These are phyloP conservation scores for Zarea fungicola DNA, from an alignment of 2,329 filamentous ascomycete genomes.

Conservation along the genomic window DNA sequence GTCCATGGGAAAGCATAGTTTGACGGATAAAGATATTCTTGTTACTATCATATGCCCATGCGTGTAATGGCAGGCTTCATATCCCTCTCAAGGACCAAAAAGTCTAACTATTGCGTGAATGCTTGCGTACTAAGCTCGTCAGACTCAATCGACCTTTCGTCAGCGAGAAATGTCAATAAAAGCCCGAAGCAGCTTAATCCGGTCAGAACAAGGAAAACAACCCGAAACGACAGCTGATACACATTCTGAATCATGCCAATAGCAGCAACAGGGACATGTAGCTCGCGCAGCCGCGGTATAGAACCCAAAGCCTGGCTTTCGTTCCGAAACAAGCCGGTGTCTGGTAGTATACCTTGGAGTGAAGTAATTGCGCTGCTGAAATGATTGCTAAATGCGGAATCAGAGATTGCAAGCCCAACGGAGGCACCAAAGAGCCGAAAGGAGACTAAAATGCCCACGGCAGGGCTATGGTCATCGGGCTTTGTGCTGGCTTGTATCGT, in stretches of 20 bases:
- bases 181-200: neutral
- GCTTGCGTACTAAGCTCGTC: neutral
- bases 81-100: too few species aligned
- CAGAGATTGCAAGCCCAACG: neutral
- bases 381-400: neutral
- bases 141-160: neutral
- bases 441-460: too few species aligned
- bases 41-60: too few species aligned
- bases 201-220: neutral
- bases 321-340: neutral
- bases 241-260: neutral
- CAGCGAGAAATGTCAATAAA: neutral
- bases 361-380: neutral
- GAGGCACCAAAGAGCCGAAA: neutral
- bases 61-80: too few species aligned
- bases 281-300: neutral
- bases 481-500: too few species aligned
- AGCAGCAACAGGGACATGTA: neutral
- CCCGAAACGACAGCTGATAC: neutral
- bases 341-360: neutral
- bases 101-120: neutral
- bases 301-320: neutral
- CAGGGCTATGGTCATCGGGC: too few species aligned
- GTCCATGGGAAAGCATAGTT: too few species aligned
- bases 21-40: too few species aligned